Percentiles rank a stretch among this genome's conserved stretches.
These are phyloP conservation scores for Aspergillus haitiensis DNA, from an alignment of 495 filamentous ascomycete genomes.

Conservation along the genomic window DNA sequence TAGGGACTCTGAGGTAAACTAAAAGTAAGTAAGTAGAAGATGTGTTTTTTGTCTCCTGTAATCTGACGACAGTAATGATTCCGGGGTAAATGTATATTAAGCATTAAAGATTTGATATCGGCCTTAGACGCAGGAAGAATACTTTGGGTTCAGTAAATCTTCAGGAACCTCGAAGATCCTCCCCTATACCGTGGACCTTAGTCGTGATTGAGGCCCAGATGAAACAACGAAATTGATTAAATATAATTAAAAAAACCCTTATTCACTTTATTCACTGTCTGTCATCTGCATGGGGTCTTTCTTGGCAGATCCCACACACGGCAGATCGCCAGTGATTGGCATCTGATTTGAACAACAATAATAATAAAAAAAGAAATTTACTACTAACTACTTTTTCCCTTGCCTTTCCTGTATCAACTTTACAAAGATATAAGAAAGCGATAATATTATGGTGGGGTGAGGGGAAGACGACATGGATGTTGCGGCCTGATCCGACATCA, in stretches of 20 bases:
- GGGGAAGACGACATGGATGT: no score
- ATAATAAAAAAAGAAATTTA: neutral
- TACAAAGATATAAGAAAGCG: no score
- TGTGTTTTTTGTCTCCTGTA: no score
- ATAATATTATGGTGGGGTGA: no score
- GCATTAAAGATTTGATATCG: neutral
- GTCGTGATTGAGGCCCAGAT: neutral
- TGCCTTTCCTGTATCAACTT: no score
- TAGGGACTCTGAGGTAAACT: no score
- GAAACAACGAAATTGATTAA: conserved; percentile 6
- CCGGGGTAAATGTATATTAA: no score
- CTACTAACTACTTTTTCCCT: neutral
- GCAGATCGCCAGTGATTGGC: conserved; percentile 46
- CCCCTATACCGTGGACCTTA: neutral
- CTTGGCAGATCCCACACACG: conserved; percentile 45
- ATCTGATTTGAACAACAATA: conserved; percentile 7
- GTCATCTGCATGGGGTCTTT: conserved; percentile 45
- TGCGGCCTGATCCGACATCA: no score
- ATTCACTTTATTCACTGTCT: conserved; percentile 24
- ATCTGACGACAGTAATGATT: no score
- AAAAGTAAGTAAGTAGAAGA: no score
- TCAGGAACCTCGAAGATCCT: conserved; percentile 13
- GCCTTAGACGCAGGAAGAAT: neutral
- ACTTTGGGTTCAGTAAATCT: conserved; percentile 5
- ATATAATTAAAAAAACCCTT: conserved; percentile 3